Percentiles rank a stretch among this genome's conserved stretches.
Evolutionary conservation across 352 stramenopile species (phyloP).

Genomic region (Globisporangium canariense): DNA sequence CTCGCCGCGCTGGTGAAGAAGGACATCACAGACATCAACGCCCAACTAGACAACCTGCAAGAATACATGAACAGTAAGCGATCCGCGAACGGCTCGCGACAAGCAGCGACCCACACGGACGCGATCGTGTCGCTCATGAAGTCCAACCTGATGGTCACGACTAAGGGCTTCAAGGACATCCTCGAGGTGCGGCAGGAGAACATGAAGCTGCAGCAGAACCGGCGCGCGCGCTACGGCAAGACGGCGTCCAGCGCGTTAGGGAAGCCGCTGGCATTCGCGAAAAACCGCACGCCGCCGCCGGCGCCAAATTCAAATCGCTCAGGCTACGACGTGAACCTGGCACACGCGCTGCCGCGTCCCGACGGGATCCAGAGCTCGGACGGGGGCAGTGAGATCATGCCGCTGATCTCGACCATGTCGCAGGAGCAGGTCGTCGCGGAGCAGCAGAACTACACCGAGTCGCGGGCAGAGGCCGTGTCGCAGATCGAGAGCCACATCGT

Average conservation of each 20-base stretch:
- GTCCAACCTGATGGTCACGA: conserved; percentile 76
- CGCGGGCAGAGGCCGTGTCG: conserved; percentile 69
- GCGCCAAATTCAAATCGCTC: conserved; percentile 13
- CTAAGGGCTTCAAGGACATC: conserved; percentile 82
- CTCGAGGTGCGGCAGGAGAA: conserved; percentile 84
- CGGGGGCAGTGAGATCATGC: conserved; percentile 42
- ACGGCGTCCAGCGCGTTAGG: conserved; percentile 63
- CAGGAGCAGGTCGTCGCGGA: conserved; percentile 74
- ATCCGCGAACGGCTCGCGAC: conserved; percentile 45
- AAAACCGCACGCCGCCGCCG: conserved; percentile 20
- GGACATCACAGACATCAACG: conserved; percentile 85
- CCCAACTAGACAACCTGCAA: conserved; percentile 80
- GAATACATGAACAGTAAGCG: conserved; percentile 77
- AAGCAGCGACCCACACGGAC: conserved; percentile 78
- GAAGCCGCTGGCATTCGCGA: conserved; percentile 64
- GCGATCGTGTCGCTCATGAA: conserved; percentile 85
- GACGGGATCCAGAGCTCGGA: conserved; percentile 41
- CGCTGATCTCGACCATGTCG: conserved; percentile 69
- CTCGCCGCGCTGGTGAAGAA: conserved; percentile 80
- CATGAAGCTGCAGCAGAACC: conserved; percentile 84
- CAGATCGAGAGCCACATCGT: conserved; percentile 87
- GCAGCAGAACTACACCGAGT: conserved; percentile 77
- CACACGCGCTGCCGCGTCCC: conserved; percentile 55
- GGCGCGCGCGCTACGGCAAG: conserved; percentile 72
- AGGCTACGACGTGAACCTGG: conserved; percentile 39